phyloP scores from a whole-genome alignment of 1,284 basidiomycete species.

The Thelephora terrestris region DNA sequence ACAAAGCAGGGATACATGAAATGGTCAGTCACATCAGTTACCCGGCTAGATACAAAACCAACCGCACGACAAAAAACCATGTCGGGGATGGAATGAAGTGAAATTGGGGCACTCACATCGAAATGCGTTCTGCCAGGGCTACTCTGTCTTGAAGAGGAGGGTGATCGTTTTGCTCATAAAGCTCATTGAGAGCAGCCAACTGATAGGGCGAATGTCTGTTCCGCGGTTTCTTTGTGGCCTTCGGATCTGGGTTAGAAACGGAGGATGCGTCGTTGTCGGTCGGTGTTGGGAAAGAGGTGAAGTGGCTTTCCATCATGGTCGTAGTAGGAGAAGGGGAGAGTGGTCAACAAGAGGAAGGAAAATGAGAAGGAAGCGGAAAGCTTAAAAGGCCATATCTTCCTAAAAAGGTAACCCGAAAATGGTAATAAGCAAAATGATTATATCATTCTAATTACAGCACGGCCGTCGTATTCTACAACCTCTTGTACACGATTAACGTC shows the following conservation, averaged over 20 bases:
- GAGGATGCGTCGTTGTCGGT: conserved; percentile 17
- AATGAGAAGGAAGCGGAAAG: conserved; percentile 12
- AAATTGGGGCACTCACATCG: conserved; percentile 48
- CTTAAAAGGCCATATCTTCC: conserved; percentile 10
- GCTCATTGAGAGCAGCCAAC: conserved; percentile 62
- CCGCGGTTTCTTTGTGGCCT: conserved; percentile 57
- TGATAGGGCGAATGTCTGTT: conserved; percentile 64
- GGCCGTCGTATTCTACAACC: no score
- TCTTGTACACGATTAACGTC: no score
- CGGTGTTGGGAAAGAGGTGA: conserved; percentile 18
- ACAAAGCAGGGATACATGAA: conserved; percentile 9
- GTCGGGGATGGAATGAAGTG: conserved; percentile 10
- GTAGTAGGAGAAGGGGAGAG: conserved; percentile 14
- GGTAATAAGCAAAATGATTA: no score
- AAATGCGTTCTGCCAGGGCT: conserved; percentile 54
- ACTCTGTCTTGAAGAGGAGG: conserved; percentile 59
- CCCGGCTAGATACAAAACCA: no score
- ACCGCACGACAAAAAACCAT: conserved; percentile 7
- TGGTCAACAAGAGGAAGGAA: conserved; percentile 11
- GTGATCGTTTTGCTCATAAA: conserved; percentile 67
- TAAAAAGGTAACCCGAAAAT: no score
- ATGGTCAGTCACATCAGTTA: conserved; percentile 5
- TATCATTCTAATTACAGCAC: no score
- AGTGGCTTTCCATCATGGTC: conserved; percentile 25
- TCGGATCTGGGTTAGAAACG: conserved; percentile 19